Evolutionary conservation across 2,329 filamentous ascomycete genomes (phyloP).

Genomic region (Aspergillus tubingensis): DNA sequence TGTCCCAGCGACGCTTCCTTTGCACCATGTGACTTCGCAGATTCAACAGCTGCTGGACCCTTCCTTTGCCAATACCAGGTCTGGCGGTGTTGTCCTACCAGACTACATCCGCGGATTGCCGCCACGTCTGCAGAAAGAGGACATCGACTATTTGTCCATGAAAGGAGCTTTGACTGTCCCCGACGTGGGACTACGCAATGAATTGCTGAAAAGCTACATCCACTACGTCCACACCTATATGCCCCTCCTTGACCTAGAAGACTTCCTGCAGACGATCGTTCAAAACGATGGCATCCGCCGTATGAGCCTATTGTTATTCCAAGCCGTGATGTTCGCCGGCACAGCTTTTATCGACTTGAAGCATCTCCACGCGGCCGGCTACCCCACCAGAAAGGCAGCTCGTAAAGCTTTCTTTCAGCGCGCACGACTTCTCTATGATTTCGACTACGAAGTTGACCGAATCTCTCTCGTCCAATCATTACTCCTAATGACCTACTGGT

Average conservation of each 20-base stretch:
- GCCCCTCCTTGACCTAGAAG: conserved; percentile 74
- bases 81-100: conserved; percentile 52
- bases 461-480: conserved; percentile 85
- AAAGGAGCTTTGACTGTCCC: conserved; percentile 86
- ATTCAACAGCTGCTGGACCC: conserved; percentile 42
- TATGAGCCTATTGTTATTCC: conserved; percentile 84
- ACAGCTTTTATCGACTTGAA: conserved; percentile 85
- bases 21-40: conserved; percentile 39
- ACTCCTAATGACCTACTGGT: conserved; percentile 95
- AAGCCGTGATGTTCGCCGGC: conserved; percentile 92
- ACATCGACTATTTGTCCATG: conserved; percentile 77
- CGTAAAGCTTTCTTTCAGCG: conserved; percentile 87
- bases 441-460: conserved; percentile 90
- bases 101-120: conserved; percentile 80
- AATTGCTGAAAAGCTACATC: conserved; percentile 77
- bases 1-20: conserved; percentile 40
- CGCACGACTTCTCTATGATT: conserved; percentile 87
- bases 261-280: conserved; percentile 59
- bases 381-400: conserved; percentile 73
- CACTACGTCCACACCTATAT: conserved; percentile 94
- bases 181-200: conserved; percentile 68
- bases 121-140: conserved; percentile 72
- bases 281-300: conserved; percentile 69
- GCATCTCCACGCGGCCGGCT: conserved; percentile 74
- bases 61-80: conserved; percentile 53